Conservation (phyloP, 1,139 yeast genomes). For the Komagataea norvegica region DNA sequence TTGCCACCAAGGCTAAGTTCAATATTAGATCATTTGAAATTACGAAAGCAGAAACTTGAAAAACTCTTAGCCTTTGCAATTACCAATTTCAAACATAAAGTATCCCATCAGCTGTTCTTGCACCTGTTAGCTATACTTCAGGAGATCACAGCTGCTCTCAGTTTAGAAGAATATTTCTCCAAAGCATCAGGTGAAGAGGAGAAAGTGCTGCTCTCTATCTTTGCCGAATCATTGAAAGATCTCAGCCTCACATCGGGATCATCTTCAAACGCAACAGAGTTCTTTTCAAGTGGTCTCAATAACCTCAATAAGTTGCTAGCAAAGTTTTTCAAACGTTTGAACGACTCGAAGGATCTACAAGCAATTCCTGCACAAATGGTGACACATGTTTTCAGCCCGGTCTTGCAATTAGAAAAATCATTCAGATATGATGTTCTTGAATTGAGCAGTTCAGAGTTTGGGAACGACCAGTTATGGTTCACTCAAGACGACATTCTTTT, state of each 20-base stretch:
- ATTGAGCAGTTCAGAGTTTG: slow-evolving; percentile 25
- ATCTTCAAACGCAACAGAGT: slow-evolving; percentile 1
- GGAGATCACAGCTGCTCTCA: slow-evolving; percentile 49
- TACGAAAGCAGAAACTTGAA: slow-evolving; percentile 34
- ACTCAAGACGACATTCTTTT: slow-evolving; percentile 23
- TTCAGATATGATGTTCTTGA: slow-evolving; percentile 31
- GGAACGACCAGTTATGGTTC: slow-evolving; percentile 34
- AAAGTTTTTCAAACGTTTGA: slow-evolving; percentile 30
- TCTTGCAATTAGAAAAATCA: slow-evolving; percentile 40
- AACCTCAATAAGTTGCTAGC: slow-evolving; percentile 37
- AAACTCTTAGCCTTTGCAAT: slow-evolving; percentile 22
- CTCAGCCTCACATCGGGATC: slow-evolving; percentile 12
- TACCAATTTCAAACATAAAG: slow-evolving; percentile 15
- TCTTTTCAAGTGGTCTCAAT: slow-evolving; percentile 30
- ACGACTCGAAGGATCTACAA: slow-evolving; percentile 28
- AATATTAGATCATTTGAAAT: slow-evolving; percentile 38
- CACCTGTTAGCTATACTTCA: slow-evolving; percentile 49
- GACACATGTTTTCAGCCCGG: slow-evolving; percentile 35
- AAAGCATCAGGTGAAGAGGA: slow-evolving; percentile 18
- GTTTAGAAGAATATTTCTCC: slow-evolving; percentile 41
- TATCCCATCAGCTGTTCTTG: slow-evolving; percentile 26
- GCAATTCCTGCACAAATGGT: slow-evolving; percentile 33
- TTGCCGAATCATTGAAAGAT: slow-evolving; percentile 20
- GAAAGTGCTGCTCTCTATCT: slow-evolving; percentile 15
- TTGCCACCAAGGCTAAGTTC: slow-evolving; percentile 43